phyloP scores from a whole-genome alignment of 2,329 filamentous ascomycete genomes.

The Penicillium sp. region DNA sequence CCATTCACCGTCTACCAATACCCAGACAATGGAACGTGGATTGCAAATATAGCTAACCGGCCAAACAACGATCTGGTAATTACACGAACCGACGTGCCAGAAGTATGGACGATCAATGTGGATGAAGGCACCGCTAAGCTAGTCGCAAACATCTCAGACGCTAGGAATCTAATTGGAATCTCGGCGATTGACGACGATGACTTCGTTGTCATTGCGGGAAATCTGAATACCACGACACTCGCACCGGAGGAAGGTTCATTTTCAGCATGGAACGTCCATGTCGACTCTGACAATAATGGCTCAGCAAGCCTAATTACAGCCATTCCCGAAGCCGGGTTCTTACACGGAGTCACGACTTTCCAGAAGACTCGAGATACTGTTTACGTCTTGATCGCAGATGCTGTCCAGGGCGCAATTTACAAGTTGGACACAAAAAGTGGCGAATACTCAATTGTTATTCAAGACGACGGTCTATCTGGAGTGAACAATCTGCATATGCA shows the following conservation, averaged over 20 bases:
- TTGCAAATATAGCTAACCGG: conserved; percentile 32
- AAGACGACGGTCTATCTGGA: conserved; percentile 16
- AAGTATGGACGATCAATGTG: conserved; percentile 17
- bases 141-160: conserved; percentile 15
- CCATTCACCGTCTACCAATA: conserved; percentile 21
- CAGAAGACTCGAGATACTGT: conserved; percentile 11
- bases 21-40: conserved; percentile 24
- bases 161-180: conserved; percentile 14
- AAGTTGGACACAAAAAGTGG: conserved; percentile 15
- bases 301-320: conserved; percentile 11
- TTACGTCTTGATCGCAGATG: conserved; percentile 17
- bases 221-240: conserved; percentile 6
- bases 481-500: conserved; percentile 16
- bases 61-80: conserved; percentile 31
- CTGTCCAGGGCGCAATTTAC: conserved; percentile 16
- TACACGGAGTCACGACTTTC: conserved; percentile 18
- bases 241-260: conserved; percentile 13
- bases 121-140: conserved; percentile 11
- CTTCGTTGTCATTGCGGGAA: conserved; percentile 17
- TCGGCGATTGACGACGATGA: conserved; percentile 16
- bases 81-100: conserved; percentile 18
- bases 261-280: conserved; percentile 17
- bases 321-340: conserved; percentile 15
- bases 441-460: conserved; percentile 14
- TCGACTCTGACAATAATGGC: conserved; percentile 1